These are phyloP conservation scores for Flaveria bidentis DNA, from an alignment of 129 eudicot species.

Conservation along the genomic window DNA sequence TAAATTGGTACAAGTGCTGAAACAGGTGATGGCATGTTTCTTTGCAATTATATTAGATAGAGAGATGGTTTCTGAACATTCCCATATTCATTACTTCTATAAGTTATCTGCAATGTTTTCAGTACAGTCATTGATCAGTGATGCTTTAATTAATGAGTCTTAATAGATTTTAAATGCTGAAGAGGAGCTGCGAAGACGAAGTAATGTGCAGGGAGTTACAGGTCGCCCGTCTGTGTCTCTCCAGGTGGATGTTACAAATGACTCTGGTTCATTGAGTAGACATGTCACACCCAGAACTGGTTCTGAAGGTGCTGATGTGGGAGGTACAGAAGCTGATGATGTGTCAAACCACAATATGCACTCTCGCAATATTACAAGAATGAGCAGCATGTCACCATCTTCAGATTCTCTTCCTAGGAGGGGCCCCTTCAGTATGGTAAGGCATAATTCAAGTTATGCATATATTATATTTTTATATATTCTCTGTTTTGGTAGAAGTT, in stretches of 20 bases:
- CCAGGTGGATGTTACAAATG: constrained; percentile 76
- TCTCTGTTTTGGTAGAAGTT: background rate
- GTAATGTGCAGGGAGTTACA: constrained; percentile 49
- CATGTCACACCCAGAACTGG: constrained; percentile 65
- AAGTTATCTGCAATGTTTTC: constrained; percentile 17
- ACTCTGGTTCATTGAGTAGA: constrained; percentile 74
- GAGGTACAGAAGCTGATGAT: constrained; percentile 65
- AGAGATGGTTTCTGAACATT: background rate
- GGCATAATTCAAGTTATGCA: constrained; percentile 37
- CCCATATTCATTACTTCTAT: background rate
- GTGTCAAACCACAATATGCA: constrained; percentile 50
- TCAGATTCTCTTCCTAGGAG: constrained; percentile 73
- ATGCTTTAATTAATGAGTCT: background rate
- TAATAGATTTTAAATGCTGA: constrained; percentile 84
- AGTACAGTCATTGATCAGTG: constrained; percentile 1
- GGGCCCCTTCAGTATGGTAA: constrained; percentile 61
- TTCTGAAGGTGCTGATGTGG: constrained; percentile 68
- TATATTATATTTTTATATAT: background rate
- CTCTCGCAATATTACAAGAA: constrained; percentile 57
- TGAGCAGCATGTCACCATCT: constrained; percentile 83
- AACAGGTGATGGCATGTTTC: constrained; percentile 59
- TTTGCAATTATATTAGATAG: background rate
- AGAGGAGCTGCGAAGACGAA: constrained; percentile 78
- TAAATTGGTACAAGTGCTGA: constrained; percentile 76
- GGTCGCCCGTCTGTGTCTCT: constrained; percentile 57